Conservation (phyloP, 805 yeast genomes). For the Candida corydali region DNA sequence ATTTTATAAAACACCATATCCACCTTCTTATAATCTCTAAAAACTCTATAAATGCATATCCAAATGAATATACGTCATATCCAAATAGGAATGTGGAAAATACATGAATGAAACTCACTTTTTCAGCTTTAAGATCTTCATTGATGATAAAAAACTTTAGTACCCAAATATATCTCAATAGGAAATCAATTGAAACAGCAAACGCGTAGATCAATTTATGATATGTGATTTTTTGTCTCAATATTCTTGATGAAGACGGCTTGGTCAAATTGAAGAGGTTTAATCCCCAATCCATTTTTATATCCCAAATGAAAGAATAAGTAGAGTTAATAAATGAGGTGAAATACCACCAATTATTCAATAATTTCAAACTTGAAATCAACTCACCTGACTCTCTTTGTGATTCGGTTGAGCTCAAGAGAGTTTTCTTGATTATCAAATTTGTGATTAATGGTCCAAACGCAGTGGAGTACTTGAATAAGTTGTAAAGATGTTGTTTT, state of each 20-base stretch:
- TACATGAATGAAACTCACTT: slow-evolving; percentile 12
- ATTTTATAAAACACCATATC: slow-evolving; percentile 82
- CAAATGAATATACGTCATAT: slow-evolving; percentile 41
- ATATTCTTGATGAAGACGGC: too few relatives aligned
- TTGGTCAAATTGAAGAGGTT: slow-evolving; percentile 38
- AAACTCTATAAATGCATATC: slow-evolving; percentile 63
- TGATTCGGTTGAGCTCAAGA: slow-evolving; percentile 11
- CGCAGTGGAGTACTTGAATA: slow-evolving; percentile 69
- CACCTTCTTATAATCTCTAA: slow-evolving; percentile 81
- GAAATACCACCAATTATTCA: slow-evolving; percentile 42
- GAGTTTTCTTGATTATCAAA: slow-evolving; percentile 20
- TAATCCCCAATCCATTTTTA: slow-evolving; percentile 84
- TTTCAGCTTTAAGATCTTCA: slow-evolving; percentile 16
- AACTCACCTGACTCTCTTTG: slow-evolving; percentile 12
- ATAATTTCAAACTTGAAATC: slow-evolving; percentile 13
- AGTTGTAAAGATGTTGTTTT: slow-evolving; percentile 59
- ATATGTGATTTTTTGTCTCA: slow-evolving; percentile 14
- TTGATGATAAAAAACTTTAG: slow-evolving; percentile 44
- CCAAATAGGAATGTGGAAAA: slow-evolving; percentile 33
- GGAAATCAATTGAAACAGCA: slow-evolving; percentile 59
- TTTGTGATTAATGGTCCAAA: slow-evolving; percentile 35
- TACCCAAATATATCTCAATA: slow-evolving; percentile 75
- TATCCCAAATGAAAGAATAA: slow-evolving; percentile 86
- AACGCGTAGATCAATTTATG: slow-evolving; percentile 41
- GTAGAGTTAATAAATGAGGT: slow-evolving; percentile 57